These are phyloP conservation scores for Verticillium alfalfae DNA, from an alignment of 2,329 filamentous ascomycete species.

Conservation along the genomic window DNA sequence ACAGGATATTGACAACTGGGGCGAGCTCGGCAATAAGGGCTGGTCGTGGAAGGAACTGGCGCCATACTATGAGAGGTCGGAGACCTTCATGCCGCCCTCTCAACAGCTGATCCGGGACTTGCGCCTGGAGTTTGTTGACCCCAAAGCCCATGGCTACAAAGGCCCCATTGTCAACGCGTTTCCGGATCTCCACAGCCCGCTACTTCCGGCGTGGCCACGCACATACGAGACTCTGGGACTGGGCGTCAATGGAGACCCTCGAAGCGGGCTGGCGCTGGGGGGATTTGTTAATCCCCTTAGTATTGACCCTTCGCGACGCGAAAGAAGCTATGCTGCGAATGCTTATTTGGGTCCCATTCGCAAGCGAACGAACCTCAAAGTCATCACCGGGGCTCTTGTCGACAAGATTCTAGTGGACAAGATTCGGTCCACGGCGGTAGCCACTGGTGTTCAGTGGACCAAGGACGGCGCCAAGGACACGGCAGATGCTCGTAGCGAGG, in stretches of 20 bases:
- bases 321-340: slow-evolving; percentile 17
- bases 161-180: slow-evolving; percentile 5
- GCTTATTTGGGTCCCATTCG: slow-evolving; percentile 14
- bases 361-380: slow-evolving; percentile 14
- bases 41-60: slow-evolving; percentile 47
- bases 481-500: slow-evolving; percentile 31
- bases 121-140: not conserved
- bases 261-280: slow-evolving; percentile 11
- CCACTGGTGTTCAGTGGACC: slow-evolving; percentile 12
- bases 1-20: slow-evolving; percentile 52
- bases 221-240: slow-evolving; percentile 10
- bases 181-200: not conserved
- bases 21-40: slow-evolving; percentile 48
- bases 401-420: slow-evolving; percentile 15
- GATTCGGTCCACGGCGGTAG: not conserved
- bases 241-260: slow-evolving; percentile 9
- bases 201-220: slow-evolving; percentile 5
- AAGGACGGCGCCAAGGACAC: slow-evolving; percentile 2
- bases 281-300: slow-evolving; percentile 10
- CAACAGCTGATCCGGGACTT: slow-evolving; percentile 1
- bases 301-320: slow-evolving; percentile 14
- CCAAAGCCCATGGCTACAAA: slow-evolving; percentile 1
- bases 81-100: slow-evolving; percentile 12
- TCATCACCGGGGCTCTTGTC: slow-evolving; percentile 15
- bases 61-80: slow-evolving; percentile 4